Evolutionary conservation across 192 early-diverging fungal species (phyloP).

Genomic region (Funneliformis geosporum): DNA sequence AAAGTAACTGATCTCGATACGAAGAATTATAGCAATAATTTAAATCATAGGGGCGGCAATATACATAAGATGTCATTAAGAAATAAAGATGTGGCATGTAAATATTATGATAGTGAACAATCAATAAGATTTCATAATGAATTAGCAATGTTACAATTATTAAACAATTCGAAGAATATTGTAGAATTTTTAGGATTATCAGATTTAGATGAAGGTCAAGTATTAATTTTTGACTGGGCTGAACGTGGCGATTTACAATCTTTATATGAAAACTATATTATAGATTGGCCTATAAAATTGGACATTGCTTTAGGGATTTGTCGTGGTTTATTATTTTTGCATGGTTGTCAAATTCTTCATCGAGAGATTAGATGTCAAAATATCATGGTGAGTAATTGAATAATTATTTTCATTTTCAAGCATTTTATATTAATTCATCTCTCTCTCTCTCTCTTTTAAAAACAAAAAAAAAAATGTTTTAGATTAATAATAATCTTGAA

Average conservation of each 20-base stretch:
- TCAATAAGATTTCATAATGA: neutral
- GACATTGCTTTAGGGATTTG: conserved; percentile 7
- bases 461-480: neutral
- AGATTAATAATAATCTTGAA: conserved; percentile 11
- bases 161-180: conserved; percentile 15
- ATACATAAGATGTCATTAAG: neutral
- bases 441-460: neutral
- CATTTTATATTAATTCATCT: neutral
- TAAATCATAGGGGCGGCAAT: neutral
- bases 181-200: conserved; percentile 20
- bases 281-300: neutral
- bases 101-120: conserved; percentile 21
- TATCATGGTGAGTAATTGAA: conserved; percentile 1
- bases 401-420: neutral
- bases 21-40: neutral
- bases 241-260: conserved; percentile 4
- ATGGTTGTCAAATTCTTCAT: conserved; percentile 8
- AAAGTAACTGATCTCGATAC: neutral
- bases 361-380: conserved; percentile 27
- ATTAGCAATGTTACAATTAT: conserved; percentile 5
- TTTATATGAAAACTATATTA: conserved; percentile 8
- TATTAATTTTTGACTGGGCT: conserved; percentile 27
- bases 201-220: neutral
- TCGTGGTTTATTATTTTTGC: conserved; percentile 17
- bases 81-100: neutral